A percentile compares a stretch with the other conserved stretches of the same genome.
These are phyloP conservation scores for Rhizopogon salebrosus DNA, from an alignment of 768 basidiomycete genomes.

Conservation along the genomic window DNA sequence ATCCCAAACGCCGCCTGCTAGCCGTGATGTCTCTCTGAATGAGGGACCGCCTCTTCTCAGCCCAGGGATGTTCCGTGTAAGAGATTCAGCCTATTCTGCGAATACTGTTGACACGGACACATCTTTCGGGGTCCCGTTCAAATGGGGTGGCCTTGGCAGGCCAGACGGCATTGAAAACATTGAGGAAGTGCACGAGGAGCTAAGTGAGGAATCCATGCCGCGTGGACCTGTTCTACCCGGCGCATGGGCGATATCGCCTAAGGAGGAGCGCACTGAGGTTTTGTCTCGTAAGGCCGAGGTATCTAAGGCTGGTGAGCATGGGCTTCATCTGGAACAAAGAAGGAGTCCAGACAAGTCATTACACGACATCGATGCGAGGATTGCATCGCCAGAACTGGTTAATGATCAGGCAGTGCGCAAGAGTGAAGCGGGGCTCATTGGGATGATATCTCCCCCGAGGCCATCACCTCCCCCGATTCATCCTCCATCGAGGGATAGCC, in stretches of 20 bases:
- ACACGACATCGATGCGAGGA: slow-evolving; percentile 46
- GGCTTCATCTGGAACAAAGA: slow-evolving; percentile 22
- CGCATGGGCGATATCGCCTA: slow-evolving; percentile 50
- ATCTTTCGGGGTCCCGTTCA: slow-evolving; percentile 50
- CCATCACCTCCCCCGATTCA: slow-evolving; percentile 19
- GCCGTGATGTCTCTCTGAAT: slow-evolving; percentile 11
- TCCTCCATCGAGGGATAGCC: slow-evolving; percentile 21
- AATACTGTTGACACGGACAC: slow-evolving; percentile 37
- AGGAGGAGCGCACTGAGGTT: slow-evolving; percentile 39
- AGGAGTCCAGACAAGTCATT: slow-evolving; percentile 30
- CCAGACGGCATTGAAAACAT: slow-evolving; percentile 34
- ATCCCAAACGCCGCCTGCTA: slow-evolving; percentile 15
- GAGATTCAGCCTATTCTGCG: slow-evolving; percentile 61
- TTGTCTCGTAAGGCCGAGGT: slow-evolving; percentile 9
- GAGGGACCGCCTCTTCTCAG: slow-evolving; percentile 41
- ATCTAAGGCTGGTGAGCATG: slow-evolving; percentile 21
- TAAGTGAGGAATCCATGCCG: slow-evolving; percentile 18
- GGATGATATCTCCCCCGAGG: slow-evolving; percentile 37
- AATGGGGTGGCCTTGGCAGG: slow-evolving; percentile 51
- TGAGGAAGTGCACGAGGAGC: slow-evolving; percentile 28
- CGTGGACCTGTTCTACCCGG: slow-evolving; percentile 42
- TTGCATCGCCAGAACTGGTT: slow-evolving; percentile 50
- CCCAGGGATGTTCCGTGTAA: slow-evolving; percentile 47
- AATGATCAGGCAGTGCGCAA: slow-evolving; percentile 40
- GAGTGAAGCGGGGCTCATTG: slow-evolving; percentile 61